Evolutionary conservation across 305 asterid genomes (phyloP).

Genomic region (Rubia peregrina): DNA sequence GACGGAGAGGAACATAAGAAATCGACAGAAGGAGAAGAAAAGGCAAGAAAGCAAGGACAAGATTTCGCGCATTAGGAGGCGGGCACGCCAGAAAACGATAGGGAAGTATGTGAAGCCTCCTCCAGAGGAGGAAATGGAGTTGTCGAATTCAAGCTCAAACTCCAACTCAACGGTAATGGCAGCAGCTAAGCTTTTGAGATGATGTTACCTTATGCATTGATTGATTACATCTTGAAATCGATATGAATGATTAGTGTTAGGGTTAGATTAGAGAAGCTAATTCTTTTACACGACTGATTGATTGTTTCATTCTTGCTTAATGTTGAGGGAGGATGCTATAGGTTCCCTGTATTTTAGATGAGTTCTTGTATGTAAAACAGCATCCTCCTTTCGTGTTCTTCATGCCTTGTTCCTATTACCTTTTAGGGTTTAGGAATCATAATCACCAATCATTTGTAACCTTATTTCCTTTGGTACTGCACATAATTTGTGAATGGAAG

Average conservation of each 20-base stretch:
- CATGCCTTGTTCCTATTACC: background rate
- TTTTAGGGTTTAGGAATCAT: background rate
- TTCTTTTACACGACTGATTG: slow-evolving; percentile 15
- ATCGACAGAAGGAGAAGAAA: slow-evolving; percentile 56
- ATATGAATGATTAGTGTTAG: background rate
- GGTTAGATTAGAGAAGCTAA: slow-evolving; percentile 10
- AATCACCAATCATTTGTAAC: slow-evolving; percentile 13
- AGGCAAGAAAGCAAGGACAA: slow-evolving; percentile 66
- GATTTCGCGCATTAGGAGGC: slow-evolving; percentile 59
- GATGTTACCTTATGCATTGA: slow-evolving; percentile 16
- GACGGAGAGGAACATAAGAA: slow-evolving; percentile 52
- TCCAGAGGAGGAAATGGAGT: slow-evolving; percentile 35
- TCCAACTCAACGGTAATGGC: slow-evolving; percentile 19
- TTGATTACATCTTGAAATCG: background rate
- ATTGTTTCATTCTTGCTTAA: slow-evolving; percentile 32
- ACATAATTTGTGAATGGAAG: slow-evolving; percentile 9
- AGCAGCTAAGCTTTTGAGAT: slow-evolving; percentile 31
- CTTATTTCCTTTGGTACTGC: slow-evolving; percentile 9
- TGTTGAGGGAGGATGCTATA: slow-evolving; percentile 26
- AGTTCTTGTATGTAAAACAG: slow-evolving; percentile 25
- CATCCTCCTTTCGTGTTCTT: slow-evolving; percentile 26
- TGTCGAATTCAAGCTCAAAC: slow-evolving; percentile 25
- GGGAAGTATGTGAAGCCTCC: slow-evolving; percentile 86
- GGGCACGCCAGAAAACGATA: slow-evolving; percentile 62
- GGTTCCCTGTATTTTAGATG: slow-evolving; percentile 21